Evolutionary conservation across 176 grass and related monocot genomes (phyloP).

Genomic region (Paspalum notatum): DNA sequence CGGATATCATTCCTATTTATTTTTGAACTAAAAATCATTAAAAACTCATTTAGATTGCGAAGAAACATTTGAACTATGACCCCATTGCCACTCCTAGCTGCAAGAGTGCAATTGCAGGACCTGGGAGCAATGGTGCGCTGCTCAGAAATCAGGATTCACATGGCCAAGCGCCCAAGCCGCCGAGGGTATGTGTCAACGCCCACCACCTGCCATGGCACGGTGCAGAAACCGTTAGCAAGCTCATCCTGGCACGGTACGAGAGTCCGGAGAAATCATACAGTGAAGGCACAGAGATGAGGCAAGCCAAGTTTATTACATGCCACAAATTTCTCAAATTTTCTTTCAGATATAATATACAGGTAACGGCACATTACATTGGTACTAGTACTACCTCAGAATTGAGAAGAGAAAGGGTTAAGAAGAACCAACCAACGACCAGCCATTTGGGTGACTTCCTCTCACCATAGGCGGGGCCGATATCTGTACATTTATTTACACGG

Average conservation of each 20-base stretch:
- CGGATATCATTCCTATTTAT: too few species aligned
- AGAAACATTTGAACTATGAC: too few species aligned
- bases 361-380: background rate
- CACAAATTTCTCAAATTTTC: background rate
- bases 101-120: background rate
- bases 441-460: background rate
- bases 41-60: too few species aligned
- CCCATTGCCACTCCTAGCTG: too few species aligned
- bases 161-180: too few species aligned
- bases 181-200: too few species aligned
- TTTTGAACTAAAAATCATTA: too few species aligned
- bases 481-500: slow-evolving; percentile 37
- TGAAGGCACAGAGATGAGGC: background rate
- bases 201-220: too few species aligned
- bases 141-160: too few species aligned
- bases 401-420: background rate
- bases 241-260: background rate
- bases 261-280: background rate
- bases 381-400: background rate
- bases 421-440: background rate
- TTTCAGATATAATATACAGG: background rate
- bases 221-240: too few species aligned
- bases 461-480: background rate
- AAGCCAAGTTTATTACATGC: background rate
- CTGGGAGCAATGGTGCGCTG: background rate